These are phyloP conservation scores for Escallonia herrerae DNA, from an alignment of 129 eudicot species.

Conservation along the genomic window DNA sequence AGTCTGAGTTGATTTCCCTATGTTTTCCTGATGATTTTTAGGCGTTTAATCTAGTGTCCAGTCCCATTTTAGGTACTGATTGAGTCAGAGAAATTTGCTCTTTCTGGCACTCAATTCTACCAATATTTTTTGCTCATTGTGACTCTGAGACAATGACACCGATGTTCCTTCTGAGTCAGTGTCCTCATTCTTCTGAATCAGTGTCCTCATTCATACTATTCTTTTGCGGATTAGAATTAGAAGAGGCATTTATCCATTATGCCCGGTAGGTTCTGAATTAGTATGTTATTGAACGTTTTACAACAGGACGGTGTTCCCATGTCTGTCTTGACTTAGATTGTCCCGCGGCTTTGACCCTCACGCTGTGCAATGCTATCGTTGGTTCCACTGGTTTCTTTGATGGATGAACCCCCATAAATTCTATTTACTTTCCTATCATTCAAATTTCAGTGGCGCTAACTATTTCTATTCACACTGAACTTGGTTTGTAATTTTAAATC, in stretches of 20 bases:
- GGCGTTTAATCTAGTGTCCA: too few species aligned
- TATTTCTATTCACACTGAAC: neutral
- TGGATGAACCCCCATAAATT: too few species aligned
- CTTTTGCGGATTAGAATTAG: neutral
- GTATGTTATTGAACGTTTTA: too few species aligned
- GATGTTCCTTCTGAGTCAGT: neutral
- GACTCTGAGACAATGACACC: neutral
- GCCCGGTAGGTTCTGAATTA: neutral
- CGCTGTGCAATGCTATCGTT: too few species aligned
- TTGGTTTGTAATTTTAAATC: neutral
- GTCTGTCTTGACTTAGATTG: too few species aligned
- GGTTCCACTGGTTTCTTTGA: too few species aligned
- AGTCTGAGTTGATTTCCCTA: neutral
- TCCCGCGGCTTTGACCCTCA: too few species aligned
- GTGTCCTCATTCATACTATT: neutral
- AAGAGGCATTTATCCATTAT: neutral
- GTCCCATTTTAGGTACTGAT: neutral
- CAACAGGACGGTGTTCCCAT: too few species aligned
- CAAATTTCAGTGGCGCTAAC: neutral
- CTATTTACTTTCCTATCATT: neutral
- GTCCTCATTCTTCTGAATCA: neutral
- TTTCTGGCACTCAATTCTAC: neutral
- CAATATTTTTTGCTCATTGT: too few species aligned
- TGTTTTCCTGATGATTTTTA: neutral
- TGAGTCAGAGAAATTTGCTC: neutral